A percentile compares a stretch with the other conserved stretches of the same genome.
phyloP scores from a whole-genome alignment of 371 early-diverging fungal species.

The Mucor mucedo region DNA sequence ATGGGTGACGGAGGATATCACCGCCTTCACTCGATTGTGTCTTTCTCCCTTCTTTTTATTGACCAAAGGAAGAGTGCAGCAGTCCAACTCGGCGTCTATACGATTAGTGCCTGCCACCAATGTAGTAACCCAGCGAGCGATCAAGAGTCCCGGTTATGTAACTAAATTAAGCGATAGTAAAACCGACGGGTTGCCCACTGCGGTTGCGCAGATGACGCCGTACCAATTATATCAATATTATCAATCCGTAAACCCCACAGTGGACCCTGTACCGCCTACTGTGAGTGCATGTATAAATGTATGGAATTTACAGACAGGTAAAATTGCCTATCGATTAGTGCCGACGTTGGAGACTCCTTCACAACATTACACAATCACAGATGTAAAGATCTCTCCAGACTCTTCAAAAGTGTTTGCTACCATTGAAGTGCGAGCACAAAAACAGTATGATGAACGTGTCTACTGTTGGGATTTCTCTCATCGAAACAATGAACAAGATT shows the following conservation, averaged over 20 bases:
- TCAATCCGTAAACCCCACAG: conserved; percentile 14
- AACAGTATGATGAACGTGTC: conserved; percentile 30
- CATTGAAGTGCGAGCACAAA: conserved; percentile 34
- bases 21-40: conserved; percentile 50
- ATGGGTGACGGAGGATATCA: conserved; percentile 32
- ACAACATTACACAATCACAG: conserved; percentile 39
- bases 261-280: conserved; percentile 11
- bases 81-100: neutral
- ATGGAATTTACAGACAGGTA: conserved; percentile 60
- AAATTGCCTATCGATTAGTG: conserved; percentile 49
- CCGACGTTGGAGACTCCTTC: conserved; percentile 29
- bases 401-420: conserved; percentile 39
- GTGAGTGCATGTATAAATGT: conserved; percentile 58
- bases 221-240: conserved; percentile 47
- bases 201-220: conserved; percentile 32
- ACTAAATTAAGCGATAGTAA: conserved; percentile 14
- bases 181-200: conserved; percentile 5
- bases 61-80: conserved; percentile 43
- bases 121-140: conserved; percentile 18
- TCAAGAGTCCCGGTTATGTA: conserved; percentile 21
- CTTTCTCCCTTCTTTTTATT: conserved; percentile 61
- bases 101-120: conserved; percentile 16
- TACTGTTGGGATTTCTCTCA: conserved; percentile 50
- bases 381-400: conserved; percentile 39
- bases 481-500: conserved; percentile 3